A percentile compares a stretch with the other conserved stretches of the same genome.
Conservation (phyloP, 768 basidiomycete genomes). For the Piloderma croceum region DNA sequence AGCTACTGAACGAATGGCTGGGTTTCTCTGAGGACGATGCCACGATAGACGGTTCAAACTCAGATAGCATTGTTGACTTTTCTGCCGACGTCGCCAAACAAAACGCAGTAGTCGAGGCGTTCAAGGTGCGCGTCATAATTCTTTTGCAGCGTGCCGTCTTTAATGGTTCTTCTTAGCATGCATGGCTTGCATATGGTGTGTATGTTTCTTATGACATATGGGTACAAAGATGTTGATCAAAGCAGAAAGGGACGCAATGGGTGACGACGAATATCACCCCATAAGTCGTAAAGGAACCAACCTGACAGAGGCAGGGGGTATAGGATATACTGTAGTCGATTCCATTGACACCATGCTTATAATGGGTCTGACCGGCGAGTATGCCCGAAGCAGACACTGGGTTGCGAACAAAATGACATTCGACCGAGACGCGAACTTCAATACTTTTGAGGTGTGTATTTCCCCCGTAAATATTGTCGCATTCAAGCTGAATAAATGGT, state of each 20-base stretch:
- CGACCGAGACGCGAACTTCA: constrained; percentile 73
- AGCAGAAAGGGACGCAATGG: constrained; percentile 84
- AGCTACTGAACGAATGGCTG: background rate
- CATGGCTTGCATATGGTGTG: constrained; percentile 81
- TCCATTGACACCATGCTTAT: constrained; percentile 83
- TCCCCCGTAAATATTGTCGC: background rate
- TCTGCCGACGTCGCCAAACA: constrained; percentile 56
- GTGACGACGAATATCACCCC: constrained; percentile 89
- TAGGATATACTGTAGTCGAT: constrained; percentile 88
- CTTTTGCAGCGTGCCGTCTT: background rate
- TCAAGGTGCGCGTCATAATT: constrained; percentile 52
- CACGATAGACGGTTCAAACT: background rate
- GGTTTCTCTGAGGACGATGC: background rate
- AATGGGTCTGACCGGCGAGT: constrained; percentile 80
- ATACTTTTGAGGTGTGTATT: constrained; percentile 79
- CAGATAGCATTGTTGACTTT: constrained; percentile 22
- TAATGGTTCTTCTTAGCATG: constrained; percentile 48
- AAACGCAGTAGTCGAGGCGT: constrained; percentile 70
- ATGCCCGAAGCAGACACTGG: constrained; percentile 73
- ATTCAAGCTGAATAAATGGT: background rate
- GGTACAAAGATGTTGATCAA: constrained; percentile 11
- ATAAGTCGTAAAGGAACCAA: constrained; percentile 70
- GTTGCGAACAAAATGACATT: constrained; percentile 63
- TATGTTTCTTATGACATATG: constrained; percentile 6
- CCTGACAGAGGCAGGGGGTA: constrained; percentile 69